A percentile compares a stretch with the other conserved stretches of the same genome.
These are phyloP conservation scores for Globisporangium nagaii DNA, from an alignment of 352 stramenopile species.

Conservation along the genomic window DNA sequence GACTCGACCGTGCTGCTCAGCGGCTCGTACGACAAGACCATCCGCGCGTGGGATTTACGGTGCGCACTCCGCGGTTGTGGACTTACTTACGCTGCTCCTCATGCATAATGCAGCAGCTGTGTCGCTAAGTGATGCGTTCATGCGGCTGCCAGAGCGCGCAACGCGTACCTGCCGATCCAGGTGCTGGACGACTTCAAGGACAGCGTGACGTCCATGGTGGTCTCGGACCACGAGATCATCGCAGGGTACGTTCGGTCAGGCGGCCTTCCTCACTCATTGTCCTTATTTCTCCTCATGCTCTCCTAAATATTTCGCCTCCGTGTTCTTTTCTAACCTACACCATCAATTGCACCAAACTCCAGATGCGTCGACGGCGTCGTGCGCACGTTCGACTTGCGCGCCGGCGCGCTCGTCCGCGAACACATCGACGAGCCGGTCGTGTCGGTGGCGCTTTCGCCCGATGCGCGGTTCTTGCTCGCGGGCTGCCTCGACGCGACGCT, in stretches of 20 bases:
- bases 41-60: conserved; percentile 75
- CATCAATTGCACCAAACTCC: too few relatives aligned
- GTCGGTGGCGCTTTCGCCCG: conserved; percentile 63
- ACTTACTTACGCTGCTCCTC: too few relatives aligned
- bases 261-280: neutral
- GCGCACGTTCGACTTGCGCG: conserved; percentile 80
- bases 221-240: conserved; percentile 77
- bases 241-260: conserved; percentile 47
- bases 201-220: conserved; percentile 80
- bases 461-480: conserved; percentile 72
- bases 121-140: too few relatives aligned
- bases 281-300: conserved; percentile 1
- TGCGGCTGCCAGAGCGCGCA: conserved; percentile 65
- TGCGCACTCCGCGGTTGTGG: too few relatives aligned
- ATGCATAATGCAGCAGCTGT: too few relatives aligned
- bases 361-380: conserved; percentile 80
- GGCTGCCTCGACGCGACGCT: conserved; percentile 70
- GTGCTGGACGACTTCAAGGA: conserved; percentile 85
- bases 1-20: conserved; percentile 81
- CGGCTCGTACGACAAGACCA: conserved; percentile 86
- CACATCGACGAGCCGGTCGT: conserved; percentile 80
- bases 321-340: neutral
- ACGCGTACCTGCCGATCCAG: conserved; percentile 77
- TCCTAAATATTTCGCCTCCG: neutral
- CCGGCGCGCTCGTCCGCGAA: conserved; percentile 58